Base-by-base conservation (phyloP, 2,329 filamentous ascomycete genomes). In the Colletotrichum viniferum region DNA sequence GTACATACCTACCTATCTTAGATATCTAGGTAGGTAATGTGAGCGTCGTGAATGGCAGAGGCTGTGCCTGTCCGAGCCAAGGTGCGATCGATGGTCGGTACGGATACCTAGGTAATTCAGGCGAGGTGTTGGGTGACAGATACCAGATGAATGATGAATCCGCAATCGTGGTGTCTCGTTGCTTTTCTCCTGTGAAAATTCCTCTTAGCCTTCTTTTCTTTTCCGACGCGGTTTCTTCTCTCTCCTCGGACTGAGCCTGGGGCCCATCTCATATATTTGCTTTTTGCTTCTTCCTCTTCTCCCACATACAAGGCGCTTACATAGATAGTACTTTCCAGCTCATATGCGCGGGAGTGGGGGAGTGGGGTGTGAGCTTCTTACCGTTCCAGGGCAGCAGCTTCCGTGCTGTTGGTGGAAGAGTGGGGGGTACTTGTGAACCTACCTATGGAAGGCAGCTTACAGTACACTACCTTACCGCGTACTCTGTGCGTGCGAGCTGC, bases 371-470 rank as follows among this genome's bases (percentile, higher is more conserved):
- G 67, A 64, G 16, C 18, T 67, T 43, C 14, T 52, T 56, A 16
- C 73, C 30, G 30, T 72, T 67, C 55, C 56, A 62, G 62, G 61
- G 62, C 55, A 30, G 38, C 52, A 32, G 62, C 72, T 74, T 71
- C 72, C 14, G 68, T 48, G 60, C 30, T 72, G 69, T 75, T 75
- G 73, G 69, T 75, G 48, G 69, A 36, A 38, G 58, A 26, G 73
- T 75, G 58, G 69, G 62, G 43, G n/a, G 26, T n/a, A 60, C 16
- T 7, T 61, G 38, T 48, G 18, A 48, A 48, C 38, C 8, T 16
- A 34, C 32, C 32, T 34, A 34, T 34, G 12, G 32, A 34, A 14
- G 32, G 32, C 32, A 34, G 12, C 32, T 34, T 34, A 34, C 32
- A 34, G 32, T 34, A 34, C 30, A 32, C 30, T 32, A 32, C 30